These are phyloP conservation scores for Oryza longistaminata DNA, from an alignment of 176 grass and related monocot genomes.

Conservation along the genomic window DNA sequence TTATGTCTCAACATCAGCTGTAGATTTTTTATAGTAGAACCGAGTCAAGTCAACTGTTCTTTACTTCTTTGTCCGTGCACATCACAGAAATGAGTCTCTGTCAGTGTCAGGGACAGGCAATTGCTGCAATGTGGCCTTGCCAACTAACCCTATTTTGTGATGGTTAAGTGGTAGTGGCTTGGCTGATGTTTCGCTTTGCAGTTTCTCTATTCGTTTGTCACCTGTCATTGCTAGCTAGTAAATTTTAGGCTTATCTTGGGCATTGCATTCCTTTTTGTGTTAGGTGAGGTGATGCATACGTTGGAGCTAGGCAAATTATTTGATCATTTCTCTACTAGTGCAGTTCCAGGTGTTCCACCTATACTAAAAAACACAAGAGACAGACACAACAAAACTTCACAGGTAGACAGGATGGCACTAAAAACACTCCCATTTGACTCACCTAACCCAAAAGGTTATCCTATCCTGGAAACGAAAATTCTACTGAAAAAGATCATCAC, in stretches of 20 bases:
- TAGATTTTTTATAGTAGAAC: not conserved
- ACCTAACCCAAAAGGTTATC: not conserved
- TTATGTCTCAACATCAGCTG: not conserved
- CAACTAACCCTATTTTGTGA: not conserved
- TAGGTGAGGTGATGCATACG: not conserved
- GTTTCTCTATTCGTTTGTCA: not conserved
- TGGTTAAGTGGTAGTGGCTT: not conserved
- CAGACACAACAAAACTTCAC: not conserved
- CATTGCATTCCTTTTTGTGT: not conserved
- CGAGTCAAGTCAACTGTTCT: not conserved
- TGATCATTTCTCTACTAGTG: slow-evolving; percentile 26
- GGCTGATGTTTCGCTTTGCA: not conserved
- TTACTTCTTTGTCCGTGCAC: not conserved
- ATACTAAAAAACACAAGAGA: not conserved
- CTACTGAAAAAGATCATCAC: not conserved
- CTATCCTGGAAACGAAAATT: not conserved
- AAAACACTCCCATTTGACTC: not conserved
- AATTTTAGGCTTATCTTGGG: not conserved
- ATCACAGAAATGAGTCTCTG: not conserved
- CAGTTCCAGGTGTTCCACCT: slow-evolving; percentile 39
- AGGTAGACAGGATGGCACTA: not conserved
- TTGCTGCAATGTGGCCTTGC: not conserved
- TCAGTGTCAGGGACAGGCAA: not conserved
- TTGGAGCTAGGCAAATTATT: slow-evolving; percentile 26
- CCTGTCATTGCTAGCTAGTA: not conserved